Evolutionary conservation across 2,329 filamentous ascomycete genomes (phyloP).

Genomic region (Hypoxylon sp.): DNA sequence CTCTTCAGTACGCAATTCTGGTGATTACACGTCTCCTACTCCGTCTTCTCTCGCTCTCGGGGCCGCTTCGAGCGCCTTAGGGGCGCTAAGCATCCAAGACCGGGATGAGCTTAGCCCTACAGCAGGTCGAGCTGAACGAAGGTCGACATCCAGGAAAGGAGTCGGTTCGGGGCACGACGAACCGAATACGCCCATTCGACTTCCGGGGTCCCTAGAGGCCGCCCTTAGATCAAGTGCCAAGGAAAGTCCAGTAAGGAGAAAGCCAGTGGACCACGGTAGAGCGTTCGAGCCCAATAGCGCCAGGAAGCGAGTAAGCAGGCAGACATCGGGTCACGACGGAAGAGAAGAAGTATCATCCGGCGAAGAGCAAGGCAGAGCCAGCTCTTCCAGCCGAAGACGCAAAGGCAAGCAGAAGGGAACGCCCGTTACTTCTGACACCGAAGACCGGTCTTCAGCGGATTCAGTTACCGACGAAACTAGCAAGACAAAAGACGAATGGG

Average conservation of each 20-base stretch:
- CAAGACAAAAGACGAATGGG: conserved; percentile 67
- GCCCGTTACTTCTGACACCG: conserved; percentile 59
- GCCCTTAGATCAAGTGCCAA: conserved; percentile 39
- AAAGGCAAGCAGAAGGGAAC: conserved; percentile 60
- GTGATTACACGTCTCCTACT: conserved; percentile 57
- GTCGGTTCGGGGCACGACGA: conserved; percentile 43
- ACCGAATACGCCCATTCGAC: conserved; percentile 32
- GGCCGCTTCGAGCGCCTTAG: conserved; percentile 70
- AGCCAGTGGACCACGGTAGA: conserved; percentile 37
- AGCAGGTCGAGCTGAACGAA: conserved; percentile 38
- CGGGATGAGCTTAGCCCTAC: conserved; percentile 44
- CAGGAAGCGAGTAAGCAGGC: conserved; percentile 42
- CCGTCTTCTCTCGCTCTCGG: conserved; percentile 68
- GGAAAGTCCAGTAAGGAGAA: conserved; percentile 41
- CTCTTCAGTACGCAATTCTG: conserved; percentile 56
- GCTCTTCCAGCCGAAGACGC: conserved; percentile 44
- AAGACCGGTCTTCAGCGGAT: conserved; percentile 64
- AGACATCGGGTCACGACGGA: conserved; percentile 33
- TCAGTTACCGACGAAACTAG: conserved; percentile 59
- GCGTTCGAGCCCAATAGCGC: conserved; percentile 48
- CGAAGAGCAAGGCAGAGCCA: conserved; percentile 44
- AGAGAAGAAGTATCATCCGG: conserved; percentile 44
- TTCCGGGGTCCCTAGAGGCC: conserved; percentile 28
- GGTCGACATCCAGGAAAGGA: conserved; percentile 38
- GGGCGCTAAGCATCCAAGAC: conserved; percentile 54